Base-by-base conservation (phyloP, 2,329 filamentous ascomycete species). In the Fusarium neocosmosporiellum region DNA sequence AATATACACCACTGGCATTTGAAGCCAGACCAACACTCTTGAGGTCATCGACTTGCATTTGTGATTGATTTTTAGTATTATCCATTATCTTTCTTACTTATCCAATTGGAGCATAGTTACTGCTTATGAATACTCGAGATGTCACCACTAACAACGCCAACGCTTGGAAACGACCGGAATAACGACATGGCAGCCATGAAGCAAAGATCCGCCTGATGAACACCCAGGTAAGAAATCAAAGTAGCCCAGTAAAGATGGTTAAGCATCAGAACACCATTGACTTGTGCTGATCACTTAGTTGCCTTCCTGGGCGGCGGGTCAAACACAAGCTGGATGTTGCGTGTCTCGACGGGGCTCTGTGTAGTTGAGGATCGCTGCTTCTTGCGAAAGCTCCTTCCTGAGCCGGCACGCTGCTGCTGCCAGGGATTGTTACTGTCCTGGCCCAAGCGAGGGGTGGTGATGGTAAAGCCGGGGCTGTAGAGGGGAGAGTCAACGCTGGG, bases 271-370 rank as follows among this genome's bases (percentile, higher is more conserved):
- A 33, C 36, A 33, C n/a, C 9, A 24, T 18, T 10, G 1, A 14
- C 8, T 34, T 18, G 18, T 37, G 16, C 4, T 18, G 9, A n/a
- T 61, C 55, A 69, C 43, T 58, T 68, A 5, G 41, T 27, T 10
- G 66, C 64, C 33, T 65, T 78, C 53, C 68, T 79, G 0, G 84
- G 83, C 16, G 83, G 83, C 24, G 81, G 81, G 34, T 81, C 80
- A 71, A 86, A 86, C 4, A 78, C 78, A 10, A 79, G 81, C 74
- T 81, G 80, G 20, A 86, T 81, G 63, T 75, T 80, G 22, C 76
- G 77, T 8, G 66, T 75, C 77, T 84, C 82, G 0, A 81, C 79
- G 0, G 83, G 84, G n/a, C 67, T 79, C 75, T 67, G 81, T 73
- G 61, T 77, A 48, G 66, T 70, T 66, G 70, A 71, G 4, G 72